Base-by-base conservation (phyloP, 2,329 filamentous ascomycete genomes). In the Beauveria australis region DNA sequence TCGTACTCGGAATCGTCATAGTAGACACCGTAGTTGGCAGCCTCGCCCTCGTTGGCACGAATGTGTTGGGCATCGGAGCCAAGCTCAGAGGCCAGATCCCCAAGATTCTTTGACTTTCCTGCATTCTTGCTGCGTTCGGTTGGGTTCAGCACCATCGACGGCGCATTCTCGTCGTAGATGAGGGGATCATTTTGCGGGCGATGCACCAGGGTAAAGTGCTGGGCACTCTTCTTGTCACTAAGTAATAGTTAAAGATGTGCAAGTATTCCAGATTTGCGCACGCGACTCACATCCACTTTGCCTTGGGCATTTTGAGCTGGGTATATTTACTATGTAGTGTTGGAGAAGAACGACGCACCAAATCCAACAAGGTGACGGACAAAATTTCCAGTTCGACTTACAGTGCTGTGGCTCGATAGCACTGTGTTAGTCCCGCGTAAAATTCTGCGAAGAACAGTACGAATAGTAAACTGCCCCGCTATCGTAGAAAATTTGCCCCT, bases 1-100 rank as follows among this genome's bases (percentile, higher is more conserved):
- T 99, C 94, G 76, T 99, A 99, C 70, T 91, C 84, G 65, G 90
- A 89, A 75, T 99, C 94, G 75, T 99, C 95, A 74, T 83, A 99
- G 79, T 89, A 99, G 65, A 99, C 85, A 65, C 94, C 94, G 75
- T 97, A 86, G 72, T 89, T 90, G 66, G 95, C 94, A 9, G 95
- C 94, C 76, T 99, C 92, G 68, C 95, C 95, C 75, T 99, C 94
- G 73, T 99, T 97, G 61, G 85, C 83, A 67, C 92, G 87, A 65
- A 96, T 85, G 63, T 76, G 76, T 47, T 80, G 78, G 24, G 81
- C 79, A 37, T 88, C 85, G 40, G 82, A 78, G 1, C 89, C 89
- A 54, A 97, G 86, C 71, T 95, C 89, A 3, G 82, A 86, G 10
- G 79, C 83, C 26, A 99, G 79, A 65, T 97, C 92, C 62, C 83